phyloP scores from a whole-genome alignment of 345 rosid genomes.

The Aurinia saxatilis region DNA sequence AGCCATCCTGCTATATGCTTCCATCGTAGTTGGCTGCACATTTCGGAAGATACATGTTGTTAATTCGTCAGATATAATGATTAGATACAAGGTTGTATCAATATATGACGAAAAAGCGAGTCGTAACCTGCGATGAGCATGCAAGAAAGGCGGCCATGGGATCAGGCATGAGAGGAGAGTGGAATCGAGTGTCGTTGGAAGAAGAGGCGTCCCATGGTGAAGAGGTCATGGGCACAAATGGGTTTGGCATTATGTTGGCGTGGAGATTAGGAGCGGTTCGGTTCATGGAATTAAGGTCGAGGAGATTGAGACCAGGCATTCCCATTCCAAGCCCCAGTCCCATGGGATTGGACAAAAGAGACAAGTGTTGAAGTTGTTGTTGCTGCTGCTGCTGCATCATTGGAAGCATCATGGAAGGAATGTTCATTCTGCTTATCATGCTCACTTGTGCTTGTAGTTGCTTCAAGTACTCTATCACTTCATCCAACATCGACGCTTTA shows the following conservation, averaged over 20 bases:
- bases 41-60: background rate
- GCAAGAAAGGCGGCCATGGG: constrained; percentile 65
- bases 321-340: constrained; percentile 68
- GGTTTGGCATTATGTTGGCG: constrained; percentile 37
- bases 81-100: background rate
- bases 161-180: constrained; percentile 43
- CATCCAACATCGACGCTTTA: constrained; percentile 96
- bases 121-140: constrained; percentile 57
- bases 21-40: constrained; percentile 66
- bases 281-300: constrained; percentile 34
- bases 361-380: constrained; percentile 53
- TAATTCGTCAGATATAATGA: no score
- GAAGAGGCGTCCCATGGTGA: constrained; percentile 56
- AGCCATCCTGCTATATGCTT: constrained; percentile 74
- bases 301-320: constrained; percentile 31
- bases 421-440: constrained; percentile 71
- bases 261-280: constrained; percentile 30
- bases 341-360: constrained; percentile 65
- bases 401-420: constrained; percentile 73
- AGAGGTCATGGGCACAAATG: constrained; percentile 50
- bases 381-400: constrained; percentile 61
- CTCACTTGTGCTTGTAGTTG: constrained; percentile 85
- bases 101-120: background rate
- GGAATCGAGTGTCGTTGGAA: constrained; percentile 32
- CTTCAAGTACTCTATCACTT: constrained; percentile 89